These are phyloP conservation scores for Ophiocordyceps camponoti-saundersi DNA, from an alignment of 2,329 filamentous ascomycete genomes.

Conservation along the genomic window DNA sequence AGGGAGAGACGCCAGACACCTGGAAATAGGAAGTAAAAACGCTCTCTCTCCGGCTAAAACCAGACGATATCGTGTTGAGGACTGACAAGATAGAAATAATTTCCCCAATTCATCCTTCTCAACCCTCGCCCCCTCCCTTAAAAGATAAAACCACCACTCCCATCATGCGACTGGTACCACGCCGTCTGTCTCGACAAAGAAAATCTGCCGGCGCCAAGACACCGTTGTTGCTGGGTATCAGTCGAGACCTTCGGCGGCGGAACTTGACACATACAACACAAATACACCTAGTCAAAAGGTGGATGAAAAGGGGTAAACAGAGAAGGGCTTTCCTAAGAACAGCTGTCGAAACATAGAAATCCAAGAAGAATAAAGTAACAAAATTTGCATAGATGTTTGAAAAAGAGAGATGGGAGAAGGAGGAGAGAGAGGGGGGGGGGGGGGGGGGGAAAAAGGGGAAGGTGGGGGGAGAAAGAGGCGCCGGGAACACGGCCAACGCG, in stretches of 20 bases:
- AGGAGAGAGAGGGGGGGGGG: conserved; percentile 5
- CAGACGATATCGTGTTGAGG: no score
- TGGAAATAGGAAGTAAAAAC: no score
- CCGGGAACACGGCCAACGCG: no score
- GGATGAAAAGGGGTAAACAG: conserved; percentile 1
- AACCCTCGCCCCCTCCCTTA: no score
- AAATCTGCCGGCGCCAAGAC: conserved; percentile 1
- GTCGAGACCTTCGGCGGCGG: conserved; percentile 1
- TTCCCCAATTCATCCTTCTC: no score
- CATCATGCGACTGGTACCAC: background rate
- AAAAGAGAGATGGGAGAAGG: conserved; percentile 17
- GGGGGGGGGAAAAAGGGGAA: conserved; percentile 9
- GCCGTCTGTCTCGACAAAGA: background rate
- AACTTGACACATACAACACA: background rate
- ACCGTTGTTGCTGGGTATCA: conserved; percentile 5
- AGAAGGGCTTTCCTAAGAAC: conserved; percentile 4
- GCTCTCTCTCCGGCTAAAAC: no score
- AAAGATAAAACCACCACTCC: background rate
- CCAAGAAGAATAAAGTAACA: conserved; percentile 9
- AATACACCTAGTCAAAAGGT: conserved; percentile 5
- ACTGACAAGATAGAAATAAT: no score
- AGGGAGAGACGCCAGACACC: no score
- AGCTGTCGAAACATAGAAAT: conserved; percentile 8
- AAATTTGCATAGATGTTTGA: no score
- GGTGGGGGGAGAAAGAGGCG: conserved; percentile 6